These are phyloP conservation scores for Erythrobasidium yunnanense DNA, from an alignment of 768 basidiomycete genomes.

Conservation along the genomic window DNA sequence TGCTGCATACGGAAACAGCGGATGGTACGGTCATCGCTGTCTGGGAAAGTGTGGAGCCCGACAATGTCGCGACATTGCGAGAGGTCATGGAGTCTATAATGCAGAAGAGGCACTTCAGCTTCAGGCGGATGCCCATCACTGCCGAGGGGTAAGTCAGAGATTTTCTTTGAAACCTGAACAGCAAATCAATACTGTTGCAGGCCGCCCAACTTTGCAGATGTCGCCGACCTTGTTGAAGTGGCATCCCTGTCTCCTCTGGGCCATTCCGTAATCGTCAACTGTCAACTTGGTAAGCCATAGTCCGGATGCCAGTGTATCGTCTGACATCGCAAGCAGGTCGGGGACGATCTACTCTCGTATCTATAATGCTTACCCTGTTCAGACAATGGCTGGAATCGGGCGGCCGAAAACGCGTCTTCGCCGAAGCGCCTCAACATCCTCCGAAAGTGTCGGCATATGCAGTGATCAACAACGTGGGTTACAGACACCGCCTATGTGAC, in stretches of 20 bases:
- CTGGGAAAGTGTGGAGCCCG: slow-evolving; percentile 75
- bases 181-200: background rate
- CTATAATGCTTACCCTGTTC: slow-evolving; percentile 52
- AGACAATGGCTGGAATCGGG: slow-evolving; percentile 14
- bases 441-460: slow-evolving; percentile 50
- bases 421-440: slow-evolving; percentile 16
- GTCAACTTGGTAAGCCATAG: slow-evolving; percentile 84
- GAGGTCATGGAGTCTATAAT: slow-evolving; percentile 61
- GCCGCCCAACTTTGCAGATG: slow-evolving; percentile 19
- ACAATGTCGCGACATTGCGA: slow-evolving; percentile 67
- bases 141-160: slow-evolving; percentile 53
- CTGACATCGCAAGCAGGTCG: slow-evolving; percentile 53
- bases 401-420: slow-evolving; percentile 11
- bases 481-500: no score
- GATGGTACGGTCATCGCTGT: slow-evolving; percentile 83
- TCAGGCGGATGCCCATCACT: slow-evolving; percentile 81
- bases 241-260: slow-evolving; percentile 53
- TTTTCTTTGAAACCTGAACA: background rate
- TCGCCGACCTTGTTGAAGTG: slow-evolving; percentile 62
- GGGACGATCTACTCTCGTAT: slow-evolving; percentile 80
- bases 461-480: slow-evolving; percentile 65
- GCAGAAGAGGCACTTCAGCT: slow-evolving; percentile 49
- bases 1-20: slow-evolving; percentile 77
- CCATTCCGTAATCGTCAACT: slow-evolving; percentile 72
- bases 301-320: background rate